These are phyloP conservation scores for Plasmodium reichenowi DNA, from an alignment of 169 alveolate genomes.

Conservation along the genomic window DNA sequence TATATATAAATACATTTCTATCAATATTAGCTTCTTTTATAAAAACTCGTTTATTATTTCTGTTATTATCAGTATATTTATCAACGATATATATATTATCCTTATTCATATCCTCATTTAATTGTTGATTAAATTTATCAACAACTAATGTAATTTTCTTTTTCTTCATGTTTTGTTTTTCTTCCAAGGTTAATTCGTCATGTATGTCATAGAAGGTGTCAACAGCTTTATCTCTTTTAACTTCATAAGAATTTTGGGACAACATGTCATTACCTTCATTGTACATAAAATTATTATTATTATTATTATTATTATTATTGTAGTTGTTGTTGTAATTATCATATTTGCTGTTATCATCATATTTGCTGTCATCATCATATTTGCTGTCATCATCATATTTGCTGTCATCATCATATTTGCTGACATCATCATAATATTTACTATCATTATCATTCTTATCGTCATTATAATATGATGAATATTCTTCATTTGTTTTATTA, in stretches of 20 bases:
- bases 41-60: slow-evolving; percentile 22
- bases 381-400: background rate
- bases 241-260: no score
- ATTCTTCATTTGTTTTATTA: background rate
- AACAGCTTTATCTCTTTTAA: no score
- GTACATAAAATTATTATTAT: background rate
- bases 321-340: background rate
- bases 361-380: background rate
- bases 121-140: background rate
- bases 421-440: background rate
- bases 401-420: background rate
- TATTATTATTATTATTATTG: background rate
- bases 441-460: slow-evolving; percentile 2
- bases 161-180: background rate
- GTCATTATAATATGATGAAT: background rate
- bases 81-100: background rate
- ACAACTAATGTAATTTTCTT: slow-evolving; percentile 6
- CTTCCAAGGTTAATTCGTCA: background rate
- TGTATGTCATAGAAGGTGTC: background rate
- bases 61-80: slow-evolving; percentile 6
- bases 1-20: slow-evolving; percentile 60
- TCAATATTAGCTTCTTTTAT: slow-evolving; percentile 25
- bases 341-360: background rate
- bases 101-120: background rate
- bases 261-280: background rate